These are phyloP conservation scores for Ceratobasidium sp. DNA, from an alignment of 1,284 basidiomycete genomes.

Conservation along the genomic window DNA sequence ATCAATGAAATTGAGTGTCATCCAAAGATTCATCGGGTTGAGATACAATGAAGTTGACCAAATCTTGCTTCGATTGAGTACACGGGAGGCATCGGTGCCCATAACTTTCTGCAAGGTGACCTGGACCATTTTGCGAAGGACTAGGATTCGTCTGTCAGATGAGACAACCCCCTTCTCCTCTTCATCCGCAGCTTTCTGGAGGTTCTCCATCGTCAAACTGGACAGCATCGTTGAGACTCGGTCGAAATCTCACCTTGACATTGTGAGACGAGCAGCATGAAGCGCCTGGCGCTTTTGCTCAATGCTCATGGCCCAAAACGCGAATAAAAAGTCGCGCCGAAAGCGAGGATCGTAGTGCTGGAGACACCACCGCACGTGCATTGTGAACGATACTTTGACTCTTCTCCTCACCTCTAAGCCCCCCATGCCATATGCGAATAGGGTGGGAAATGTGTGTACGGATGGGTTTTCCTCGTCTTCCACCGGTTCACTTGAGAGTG, in stretches of 20 bases:
- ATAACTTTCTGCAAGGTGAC: conserved; percentile 44
- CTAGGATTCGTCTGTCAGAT: conserved; percentile 18
- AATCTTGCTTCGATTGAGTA: conserved; percentile 54
- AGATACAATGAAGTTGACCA: conserved; percentile 49
- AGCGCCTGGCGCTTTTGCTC: conserved; percentile 51
- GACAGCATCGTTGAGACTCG: background rate
- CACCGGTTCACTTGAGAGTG: background rate
- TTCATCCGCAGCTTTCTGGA: conserved; percentile 47
- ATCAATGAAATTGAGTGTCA: conserved; percentile 56
- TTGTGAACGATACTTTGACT: conserved; percentile 53
- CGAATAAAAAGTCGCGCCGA: conserved; percentile 54
- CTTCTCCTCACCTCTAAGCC: conserved; percentile 55
- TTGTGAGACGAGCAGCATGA: conserved; percentile 44
- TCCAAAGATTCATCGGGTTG: conserved; percentile 51
- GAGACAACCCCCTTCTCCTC: conserved; percentile 17
- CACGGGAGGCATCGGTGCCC: conserved; percentile 50
- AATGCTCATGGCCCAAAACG: conserved; percentile 58
- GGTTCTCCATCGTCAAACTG: conserved; percentile 31
- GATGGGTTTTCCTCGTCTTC: conserved; percentile 49
- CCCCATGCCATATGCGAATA: conserved; percentile 62
- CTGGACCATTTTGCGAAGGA: conserved; percentile 38
- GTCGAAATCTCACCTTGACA: conserved; percentile 38
- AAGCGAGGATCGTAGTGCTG: conserved; percentile 58
- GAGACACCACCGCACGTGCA: conserved; percentile 59
- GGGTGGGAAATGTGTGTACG: conserved; percentile 56